Evolutionary conservation across 305 asterid species (phyloP).

Genomic region (Fraxinus baroniana): DNA sequence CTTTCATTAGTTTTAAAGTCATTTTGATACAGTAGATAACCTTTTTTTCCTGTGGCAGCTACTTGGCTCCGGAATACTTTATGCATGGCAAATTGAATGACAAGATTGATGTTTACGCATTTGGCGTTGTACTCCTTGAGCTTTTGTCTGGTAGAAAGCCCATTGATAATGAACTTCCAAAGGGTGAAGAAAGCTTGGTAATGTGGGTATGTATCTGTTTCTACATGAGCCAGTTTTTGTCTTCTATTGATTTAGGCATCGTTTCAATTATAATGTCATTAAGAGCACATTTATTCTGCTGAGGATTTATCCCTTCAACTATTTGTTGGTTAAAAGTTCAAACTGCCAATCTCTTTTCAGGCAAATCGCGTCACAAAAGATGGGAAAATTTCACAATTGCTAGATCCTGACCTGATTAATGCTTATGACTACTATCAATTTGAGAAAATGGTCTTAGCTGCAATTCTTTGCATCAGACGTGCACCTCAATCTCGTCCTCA

Average conservation of each 20-base stretch:
- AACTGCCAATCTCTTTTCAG: slow-evolving; percentile 38
- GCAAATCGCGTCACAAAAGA: slow-evolving; percentile 61
- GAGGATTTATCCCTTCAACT: not conserved
- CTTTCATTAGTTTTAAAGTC: slow-evolving; percentile 6
- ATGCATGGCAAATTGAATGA: slow-evolving; percentile 74
- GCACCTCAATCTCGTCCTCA: slow-evolving; percentile 69
- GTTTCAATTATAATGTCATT: not conserved
- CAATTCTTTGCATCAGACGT: slow-evolving; percentile 68
- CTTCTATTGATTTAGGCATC: not conserved
- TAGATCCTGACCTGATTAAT: slow-evolving; percentile 51
- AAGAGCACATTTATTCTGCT: not conserved
- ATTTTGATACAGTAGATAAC: slow-evolving; percentile 13
- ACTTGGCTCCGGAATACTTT: slow-evolving; percentile 89
- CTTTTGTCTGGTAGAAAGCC: slow-evolving; percentile 84
- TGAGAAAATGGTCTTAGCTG: slow-evolving; percentile 68
- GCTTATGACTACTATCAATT: slow-evolving; percentile 51
- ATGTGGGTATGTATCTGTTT: slow-evolving; percentile 65
- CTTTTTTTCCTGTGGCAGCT: slow-evolving; percentile 44
- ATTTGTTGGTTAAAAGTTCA: slow-evolving; percentile 9
- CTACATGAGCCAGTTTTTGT: slow-evolving; percentile 3
- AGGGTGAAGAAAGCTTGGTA: slow-evolving; percentile 78
- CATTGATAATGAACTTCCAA: slow-evolving; percentile 54
- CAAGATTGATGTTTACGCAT: slow-evolving; percentile 81
- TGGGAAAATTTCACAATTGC: slow-evolving; percentile 50
- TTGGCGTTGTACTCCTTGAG: slow-evolving; percentile 92